Evolutionary conservation across 164 flowering plant genomes (phyloP).

Genomic region (Protea cynaroides): DNA sequence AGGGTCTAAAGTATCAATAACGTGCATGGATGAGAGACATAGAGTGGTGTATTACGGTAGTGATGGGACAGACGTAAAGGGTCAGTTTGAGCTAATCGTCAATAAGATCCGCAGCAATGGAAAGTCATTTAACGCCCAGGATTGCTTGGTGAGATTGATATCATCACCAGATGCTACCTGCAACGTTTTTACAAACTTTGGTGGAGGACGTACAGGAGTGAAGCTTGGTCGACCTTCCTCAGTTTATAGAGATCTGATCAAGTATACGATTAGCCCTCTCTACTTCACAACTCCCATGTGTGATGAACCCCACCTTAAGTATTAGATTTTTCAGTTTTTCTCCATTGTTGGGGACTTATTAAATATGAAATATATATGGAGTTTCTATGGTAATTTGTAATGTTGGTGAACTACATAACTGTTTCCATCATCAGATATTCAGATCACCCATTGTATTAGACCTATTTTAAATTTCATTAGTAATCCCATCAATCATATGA

Average conservation of each 20-base stretch:
- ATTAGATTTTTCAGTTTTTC: neutral
- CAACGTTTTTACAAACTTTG: conserved; percentile 54
- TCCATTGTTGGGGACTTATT: too few species aligned
- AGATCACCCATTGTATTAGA: too few species aligned
- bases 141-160: conserved; percentile 58
- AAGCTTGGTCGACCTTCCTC: conserved; percentile 42
- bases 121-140: conserved; percentile 36
- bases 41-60: conserved; percentile 56
- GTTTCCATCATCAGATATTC: too few species aligned
- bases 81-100: conserved; percentile 38
- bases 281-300: conserved; percentile 76
- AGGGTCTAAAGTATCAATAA: conserved; percentile 60
- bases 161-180: conserved; percentile 66
- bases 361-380: too few species aligned
- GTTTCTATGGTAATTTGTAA: too few species aligned
- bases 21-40: conserved; percentile 57
- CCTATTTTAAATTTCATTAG: too few species aligned
- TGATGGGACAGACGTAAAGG: conserved; percentile 52
- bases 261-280: conserved; percentile 44
- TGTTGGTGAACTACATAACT: too few species aligned
- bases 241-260: conserved; percentile 36
- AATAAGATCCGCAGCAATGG: conserved; percentile 30
- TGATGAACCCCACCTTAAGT: conserved; percentile 40
- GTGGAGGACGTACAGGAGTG: conserved; percentile 52
- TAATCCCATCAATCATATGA: too few species aligned